A percentile compares a stretch with the other conserved stretches of the same genome.
Conservation (phyloP, 179 eudicot genomes). For the Silene coronaria region DNA sequence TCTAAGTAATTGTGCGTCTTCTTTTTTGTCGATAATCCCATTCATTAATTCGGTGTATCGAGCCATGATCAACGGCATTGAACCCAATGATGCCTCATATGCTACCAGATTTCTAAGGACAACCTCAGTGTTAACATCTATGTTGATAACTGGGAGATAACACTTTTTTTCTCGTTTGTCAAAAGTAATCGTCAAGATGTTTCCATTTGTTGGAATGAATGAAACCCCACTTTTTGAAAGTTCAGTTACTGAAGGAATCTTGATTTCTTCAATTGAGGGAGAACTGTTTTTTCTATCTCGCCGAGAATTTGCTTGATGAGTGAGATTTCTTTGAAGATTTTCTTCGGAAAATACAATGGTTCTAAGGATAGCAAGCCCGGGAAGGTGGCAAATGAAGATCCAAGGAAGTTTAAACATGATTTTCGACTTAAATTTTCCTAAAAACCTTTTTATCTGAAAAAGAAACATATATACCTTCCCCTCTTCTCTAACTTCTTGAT, state of each 20-base stretch:
- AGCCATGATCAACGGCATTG: constrained; percentile 28
- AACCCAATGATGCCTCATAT: constrained; percentile 29
- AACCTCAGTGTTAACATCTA: constrained; percentile 31
- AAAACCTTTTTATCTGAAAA: constrained; percentile 5
- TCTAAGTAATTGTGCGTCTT: constrained; percentile 39
- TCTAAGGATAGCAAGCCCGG: constrained; percentile 37
- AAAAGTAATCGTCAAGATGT: constrained; percentile 25
- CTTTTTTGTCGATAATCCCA: constrained; percentile 43
- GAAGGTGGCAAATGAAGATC: constrained; percentile 38
- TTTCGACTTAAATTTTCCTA: constrained; percentile 23
- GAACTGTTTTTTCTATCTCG: constrained; percentile 2
- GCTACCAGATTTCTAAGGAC: constrained; percentile 41
- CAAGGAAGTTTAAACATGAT: constrained; percentile 35
- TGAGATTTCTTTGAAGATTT: constrained; percentile 3
- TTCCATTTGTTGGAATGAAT: constrained; percentile 27
- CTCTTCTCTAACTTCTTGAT: constrained; percentile 16
- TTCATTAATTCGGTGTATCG: constrained; percentile 47
- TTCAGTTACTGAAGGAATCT: constrained; percentile 31
- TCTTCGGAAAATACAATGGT: constrained; percentile 18
- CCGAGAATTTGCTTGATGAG: constrained; percentile 6
- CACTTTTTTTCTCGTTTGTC: constrained; percentile 19
- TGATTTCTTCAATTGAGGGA: constrained; percentile 31
- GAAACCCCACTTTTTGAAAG: constrained; percentile 26
- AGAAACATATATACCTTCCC: constrained; percentile 13
- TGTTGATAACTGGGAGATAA: constrained; percentile 25